Conservation (phyloP, 164 flowering plant genomes). For the Brasenia schreberi region DNA sequence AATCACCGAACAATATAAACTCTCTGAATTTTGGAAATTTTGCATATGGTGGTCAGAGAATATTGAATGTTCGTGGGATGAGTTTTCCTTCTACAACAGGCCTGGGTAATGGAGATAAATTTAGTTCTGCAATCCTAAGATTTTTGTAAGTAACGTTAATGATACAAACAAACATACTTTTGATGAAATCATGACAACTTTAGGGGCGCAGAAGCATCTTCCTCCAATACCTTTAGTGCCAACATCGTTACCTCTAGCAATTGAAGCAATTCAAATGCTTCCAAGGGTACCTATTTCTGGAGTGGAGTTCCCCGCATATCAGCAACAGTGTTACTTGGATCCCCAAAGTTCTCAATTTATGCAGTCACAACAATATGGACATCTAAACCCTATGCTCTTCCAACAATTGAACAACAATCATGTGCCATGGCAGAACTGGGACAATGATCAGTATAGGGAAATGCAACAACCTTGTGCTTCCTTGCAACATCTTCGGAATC, state of each 20-base stretch:
- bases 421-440: no score
- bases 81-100: conserved; percentile 3
- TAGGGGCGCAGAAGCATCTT: conserved; percentile 8
- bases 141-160: conserved; percentile 8
- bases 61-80: background rate
- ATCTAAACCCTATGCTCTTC: no score
- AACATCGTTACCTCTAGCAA: conserved; percentile 16
- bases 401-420: no score
- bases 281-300: conserved; percentile 17
- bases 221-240: conserved; percentile 10
- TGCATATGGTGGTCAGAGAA: background rate
- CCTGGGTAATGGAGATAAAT: conserved; percentile 9
- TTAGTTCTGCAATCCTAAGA: conserved; percentile 9
- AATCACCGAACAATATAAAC: conserved; percentile 14
- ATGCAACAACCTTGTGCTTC: no score
- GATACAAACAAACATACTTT: conserved; percentile 13
- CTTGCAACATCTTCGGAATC: no score
- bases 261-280: conserved; percentile 19
- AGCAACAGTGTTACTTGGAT: conserved; percentile 25
- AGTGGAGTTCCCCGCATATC: conserved; percentile 28
- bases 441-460: no score
- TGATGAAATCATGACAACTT: conserved; percentile 11
- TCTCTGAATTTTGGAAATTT: conserved; percentile 10
- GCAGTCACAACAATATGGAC: no score
- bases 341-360: conserved; percentile 23